Evolutionary conservation across 768 basidiomycete species (phyloP).

Genomic region (Leccinum subtestaceum): DNA sequence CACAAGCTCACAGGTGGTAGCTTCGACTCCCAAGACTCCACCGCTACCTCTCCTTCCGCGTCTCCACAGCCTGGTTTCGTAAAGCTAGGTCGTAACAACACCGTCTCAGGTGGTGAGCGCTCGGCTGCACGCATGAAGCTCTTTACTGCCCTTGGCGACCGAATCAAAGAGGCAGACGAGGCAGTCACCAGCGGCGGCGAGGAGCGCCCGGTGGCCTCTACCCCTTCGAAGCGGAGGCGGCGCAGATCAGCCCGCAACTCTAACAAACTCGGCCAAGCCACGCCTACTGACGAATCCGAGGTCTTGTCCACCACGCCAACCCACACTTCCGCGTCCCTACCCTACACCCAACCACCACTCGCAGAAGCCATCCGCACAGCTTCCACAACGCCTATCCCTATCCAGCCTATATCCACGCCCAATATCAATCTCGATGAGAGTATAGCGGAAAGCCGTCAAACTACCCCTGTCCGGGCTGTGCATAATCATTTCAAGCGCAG

Average conservation of each 20-base stretch:
- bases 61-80: slow-evolving; percentile 50
- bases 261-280: slow-evolving; percentile 37
- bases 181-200: slow-evolving; percentile 62
- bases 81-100: slow-evolving; percentile 66
- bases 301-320: slow-evolving; percentile 50
- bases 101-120: slow-evolving; percentile 79
- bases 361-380: slow-evolving; percentile 28
- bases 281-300: slow-evolving; percentile 48
- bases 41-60: slow-evolving; percentile 46
- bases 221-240: slow-evolving; percentile 53
- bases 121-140: slow-evolving; percentile 67
- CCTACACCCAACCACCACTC: slow-evolving; percentile 34
- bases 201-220: slow-evolving; percentile 41
- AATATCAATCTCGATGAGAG: slow-evolving; percentile 31
- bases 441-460: slow-evolving; percentile 30
- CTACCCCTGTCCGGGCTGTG: slow-evolving; percentile 33
- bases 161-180: slow-evolving; percentile 58
- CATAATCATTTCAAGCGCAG: slow-evolving; percentile 49
- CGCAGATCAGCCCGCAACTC: slow-evolving; percentile 49
- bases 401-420: slow-evolving; percentile 26
- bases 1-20: slow-evolving; percentile 77
- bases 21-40: slow-evolving; percentile 53
- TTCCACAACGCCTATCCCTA: slow-evolving; percentile 29
- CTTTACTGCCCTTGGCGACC: slow-evolving; percentile 58
- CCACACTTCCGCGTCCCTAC: slow-evolving; percentile 51